Evolutionary conservation across 1,284 basidiomycete species (phyloP), one percentile per base, ranked within the genome.

Genomic region (Papiliotrema terrestris): DNA sequence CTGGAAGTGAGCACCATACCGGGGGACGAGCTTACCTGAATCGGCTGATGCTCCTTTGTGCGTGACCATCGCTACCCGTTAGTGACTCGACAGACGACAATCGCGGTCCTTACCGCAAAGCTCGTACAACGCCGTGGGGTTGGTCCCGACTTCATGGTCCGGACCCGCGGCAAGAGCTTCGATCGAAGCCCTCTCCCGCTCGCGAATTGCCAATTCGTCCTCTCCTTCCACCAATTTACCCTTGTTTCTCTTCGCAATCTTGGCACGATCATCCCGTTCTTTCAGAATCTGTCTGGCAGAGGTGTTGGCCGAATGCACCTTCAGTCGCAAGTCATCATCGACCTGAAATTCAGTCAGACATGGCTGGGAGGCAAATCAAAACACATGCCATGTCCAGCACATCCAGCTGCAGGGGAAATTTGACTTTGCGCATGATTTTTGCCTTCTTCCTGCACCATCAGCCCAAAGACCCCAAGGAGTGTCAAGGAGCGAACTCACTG

Each of bases 41-140:
- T 98, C 93, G 0, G 95, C 93, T 0, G 88, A 88, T 0, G 92
- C 86, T 17, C 96, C 96, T 73, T 98, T 98, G 82, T 98, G 95
- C 25, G 93, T 96, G 15, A 99, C 86, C 68, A 98, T 89, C 1
- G 87, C 91, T 90, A 66, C 37, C 37, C 3, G 23, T 63, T 51
- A 45, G 45, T 29, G 14, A n/a, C 32, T 23, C 22, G 3, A 41
- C 19, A 36, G 23, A 20, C 13, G 15, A 69, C 75, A 61, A n/a
- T n/a, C n/a, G n/a, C n/a, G n/a, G n/a, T n/a, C n/a, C n/a, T n/a
- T 49, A 76, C 75, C 76, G 46, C 69, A 73, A 3, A 77, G 63
- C 58, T 78, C 76, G 51, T 78, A 78, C 51, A 78, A 55, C 3
- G 69, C 75, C 13, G 71, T 69, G 11, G 61, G 45, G 50, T 73